These are phyloP conservation scores for Rhynchospora breviuscula DNA, from an alignment of 176 grass and related monocot genomes.

Conservation along the genomic window DNA sequence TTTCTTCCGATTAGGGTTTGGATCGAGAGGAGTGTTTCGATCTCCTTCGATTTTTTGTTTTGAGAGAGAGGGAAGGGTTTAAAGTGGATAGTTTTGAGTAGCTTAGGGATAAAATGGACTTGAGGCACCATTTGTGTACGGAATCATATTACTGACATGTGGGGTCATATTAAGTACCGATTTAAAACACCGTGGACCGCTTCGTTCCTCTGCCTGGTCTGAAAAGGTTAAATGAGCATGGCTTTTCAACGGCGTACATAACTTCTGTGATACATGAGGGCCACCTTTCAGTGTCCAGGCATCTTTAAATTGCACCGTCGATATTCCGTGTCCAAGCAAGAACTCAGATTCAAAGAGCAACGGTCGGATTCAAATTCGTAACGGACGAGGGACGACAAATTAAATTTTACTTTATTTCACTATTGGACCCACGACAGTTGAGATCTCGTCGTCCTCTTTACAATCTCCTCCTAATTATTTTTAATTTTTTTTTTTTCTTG, in stretches of 20 bases:
- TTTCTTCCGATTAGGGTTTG: not conserved
- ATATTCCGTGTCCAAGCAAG: not conserved
- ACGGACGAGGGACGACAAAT: not conserved
- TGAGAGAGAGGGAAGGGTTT: not conserved
- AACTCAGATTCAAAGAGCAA: not conserved
- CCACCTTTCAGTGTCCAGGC: not conserved
- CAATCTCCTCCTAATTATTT: too few relatives aligned
- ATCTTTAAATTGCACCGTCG: not conserved
- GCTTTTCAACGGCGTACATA: not conserved
- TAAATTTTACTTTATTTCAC: not conserved
- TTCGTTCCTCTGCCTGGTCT: not conserved
- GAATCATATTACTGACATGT: not conserved
- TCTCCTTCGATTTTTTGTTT: not conserved
- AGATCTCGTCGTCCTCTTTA: not conserved
- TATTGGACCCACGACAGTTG: not conserved
- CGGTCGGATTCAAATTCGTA: not conserved
- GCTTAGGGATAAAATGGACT: not conserved
- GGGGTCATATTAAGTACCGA: not conserved
- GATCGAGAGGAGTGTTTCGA: not conserved
- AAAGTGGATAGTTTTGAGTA: not conserved
- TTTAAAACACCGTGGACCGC: not conserved
- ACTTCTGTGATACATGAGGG: not conserved
- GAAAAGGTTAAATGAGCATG: not conserved
- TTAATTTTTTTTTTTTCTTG: too few relatives aligned
- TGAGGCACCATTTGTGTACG: not conserved